Evolutionary conservation across 352 stramenopile species (phyloP), one percentile per base, ranked within the genome.

Genomic region (Phytophthora megakarya): DNA sequence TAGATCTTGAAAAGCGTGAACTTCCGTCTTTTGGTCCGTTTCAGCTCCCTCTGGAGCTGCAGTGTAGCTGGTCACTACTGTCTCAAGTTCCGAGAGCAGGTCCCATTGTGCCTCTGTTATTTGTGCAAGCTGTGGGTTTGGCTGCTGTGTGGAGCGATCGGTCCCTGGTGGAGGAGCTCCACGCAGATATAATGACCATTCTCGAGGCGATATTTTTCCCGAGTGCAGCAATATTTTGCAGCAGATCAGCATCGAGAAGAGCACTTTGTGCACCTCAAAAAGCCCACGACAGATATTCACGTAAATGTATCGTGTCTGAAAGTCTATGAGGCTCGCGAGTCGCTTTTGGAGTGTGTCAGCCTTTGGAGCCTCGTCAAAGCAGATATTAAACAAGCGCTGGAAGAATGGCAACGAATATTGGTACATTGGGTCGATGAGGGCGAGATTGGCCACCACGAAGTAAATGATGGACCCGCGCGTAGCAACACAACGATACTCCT

Each of bases 341-440:
- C 95, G 80, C 38, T 66, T 69, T 2, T 71, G 61, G 5, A 98
- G 72, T 0, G 63, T 57, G 53, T 86, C 75, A 0, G 81, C 80
- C 42, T 75, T 78, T 0, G 82, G 73, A 3, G 82, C 84, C 64
- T 93, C 81, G 44, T 92, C 78, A 33, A 98, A 96, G 65, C 93
- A 98, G 54, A 92, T 89, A 50, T 95, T 90, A 72, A 98, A 98
- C 21, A 98, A 79, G 0, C 78, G 72, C 56, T 97, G 89, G 51
- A 97, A 98, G 71, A 97, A 98, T 3, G 89, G 82, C 23, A 98
- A 72, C 37, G 92, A 98, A 75, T 98, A 98, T 77, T 98, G 94
- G 76, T 98, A 98, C 94, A 98, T 98, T 3, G 94, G 93, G 48
- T 98, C 94, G 51, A 98, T 96, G 10, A 90, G 69, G 13, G 86